Evolutionary conservation across 1,284 basidiomycete genomes (phyloP).

Genomic region (Ustilago lituana): DNA sequence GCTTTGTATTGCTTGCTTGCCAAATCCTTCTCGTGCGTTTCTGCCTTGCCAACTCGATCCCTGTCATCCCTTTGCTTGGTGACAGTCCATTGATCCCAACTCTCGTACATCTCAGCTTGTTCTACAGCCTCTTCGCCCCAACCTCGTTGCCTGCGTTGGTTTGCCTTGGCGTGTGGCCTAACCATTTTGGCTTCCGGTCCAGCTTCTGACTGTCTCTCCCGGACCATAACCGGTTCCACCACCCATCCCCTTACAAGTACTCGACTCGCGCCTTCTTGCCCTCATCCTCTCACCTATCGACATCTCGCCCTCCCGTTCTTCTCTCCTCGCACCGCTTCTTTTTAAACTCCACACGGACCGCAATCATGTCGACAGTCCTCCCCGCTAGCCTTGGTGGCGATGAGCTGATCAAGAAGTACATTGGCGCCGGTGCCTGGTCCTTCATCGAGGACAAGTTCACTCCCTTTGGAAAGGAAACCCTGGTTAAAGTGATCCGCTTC

Average conservation of each 20-base stretch:
- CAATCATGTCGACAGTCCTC: conserved; percentile 33
- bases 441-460: conserved; percentile 73
- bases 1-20: neutral
- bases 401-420: conserved; percentile 52
- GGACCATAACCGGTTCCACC: conserved; percentile 17
- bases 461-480: conserved; percentile 82
- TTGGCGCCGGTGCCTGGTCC: conserved; percentile 64
- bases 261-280: neutral
- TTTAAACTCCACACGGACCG: neutral
- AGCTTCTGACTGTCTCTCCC: conserved; percentile 5
- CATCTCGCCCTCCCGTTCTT: too few relatives aligned
- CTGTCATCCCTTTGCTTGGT: too few relatives aligned
- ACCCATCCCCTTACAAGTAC: conserved; percentile 6
- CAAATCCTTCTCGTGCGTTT: conserved; percentile 9
- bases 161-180: neutral
- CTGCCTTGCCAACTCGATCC: conserved; percentile 2
- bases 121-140: too few relatives aligned
- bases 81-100: too few relatives aligned
- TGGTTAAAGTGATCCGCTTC: conserved; percentile 84
- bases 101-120: too few relatives aligned
- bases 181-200: conserved; percentile 15
- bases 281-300: too few relatives aligned
- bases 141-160: neutral
- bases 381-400: conserved; percentile 42
- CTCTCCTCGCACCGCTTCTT: neutral